phyloP scores from a whole-genome alignment of 2,329 filamentous ascomycete genomes.

The Chalaropsis ovoidea region DNA sequence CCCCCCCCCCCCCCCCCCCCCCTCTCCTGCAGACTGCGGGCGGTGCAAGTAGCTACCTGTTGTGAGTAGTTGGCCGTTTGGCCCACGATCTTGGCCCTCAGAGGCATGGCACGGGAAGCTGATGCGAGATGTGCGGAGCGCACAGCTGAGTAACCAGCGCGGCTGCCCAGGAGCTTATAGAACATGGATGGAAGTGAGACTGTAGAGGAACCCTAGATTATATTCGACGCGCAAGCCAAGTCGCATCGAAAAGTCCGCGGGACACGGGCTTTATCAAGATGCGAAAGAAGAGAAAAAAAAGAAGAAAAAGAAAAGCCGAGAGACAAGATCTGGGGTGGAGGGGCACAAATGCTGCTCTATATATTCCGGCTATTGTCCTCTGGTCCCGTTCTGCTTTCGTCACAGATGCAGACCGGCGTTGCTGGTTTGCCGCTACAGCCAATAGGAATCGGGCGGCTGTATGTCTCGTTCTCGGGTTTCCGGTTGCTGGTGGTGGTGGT shows the following conservation, averaged over 20 bases:
- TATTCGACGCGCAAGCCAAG: slow-evolving; percentile 16
- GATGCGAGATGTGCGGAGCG: slow-evolving; percentile 37
- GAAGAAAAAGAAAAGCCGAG: background rate
- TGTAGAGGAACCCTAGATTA: slow-evolving; percentile 12
- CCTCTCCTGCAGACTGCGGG: background rate
- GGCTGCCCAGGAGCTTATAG: slow-evolving; percentile 27
- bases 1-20: background rate
- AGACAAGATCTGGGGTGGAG: background rate
- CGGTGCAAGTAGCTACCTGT: slow-evolving; percentile 12
- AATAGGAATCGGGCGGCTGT: background rate
- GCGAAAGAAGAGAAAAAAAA: slow-evolving; percentile 32
- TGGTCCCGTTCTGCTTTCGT: background rate
- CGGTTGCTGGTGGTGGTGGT: background rate
- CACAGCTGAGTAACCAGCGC: slow-evolving; percentile 45
- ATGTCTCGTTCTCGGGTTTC: background rate
- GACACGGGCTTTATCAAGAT: slow-evolving; percentile 40
- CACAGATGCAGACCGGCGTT: slow-evolving; percentile 3
- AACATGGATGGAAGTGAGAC: slow-evolving; percentile 21
- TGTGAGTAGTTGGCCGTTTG: slow-evolving; percentile 19
- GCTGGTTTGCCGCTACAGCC: background rate
- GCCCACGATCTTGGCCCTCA: slow-evolving; percentile 57
- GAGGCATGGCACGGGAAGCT: slow-evolving; percentile 52
- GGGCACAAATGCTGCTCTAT: slow-evolving; percentile 6
- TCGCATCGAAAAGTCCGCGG: slow-evolving; percentile 17
- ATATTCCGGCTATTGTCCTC: background rate